Evolutionary conservation across 345 rosid species (phyloP).

Genomic region (Gynandropsis gynandra): DNA sequence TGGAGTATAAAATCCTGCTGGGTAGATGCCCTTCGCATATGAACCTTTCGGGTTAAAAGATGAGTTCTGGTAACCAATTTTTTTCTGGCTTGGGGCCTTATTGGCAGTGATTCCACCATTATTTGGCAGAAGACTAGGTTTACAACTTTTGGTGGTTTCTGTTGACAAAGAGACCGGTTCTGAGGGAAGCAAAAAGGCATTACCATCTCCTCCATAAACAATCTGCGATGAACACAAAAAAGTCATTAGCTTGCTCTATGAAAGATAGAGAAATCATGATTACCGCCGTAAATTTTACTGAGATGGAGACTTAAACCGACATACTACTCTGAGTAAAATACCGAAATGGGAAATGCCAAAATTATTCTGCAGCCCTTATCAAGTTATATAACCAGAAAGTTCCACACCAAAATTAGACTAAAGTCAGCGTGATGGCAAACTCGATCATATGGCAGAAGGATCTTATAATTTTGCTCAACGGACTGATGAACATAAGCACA

Average conservation of each 20-base stretch:
- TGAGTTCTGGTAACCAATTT: slow-evolving; percentile 36
- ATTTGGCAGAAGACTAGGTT: slow-evolving; percentile 21
- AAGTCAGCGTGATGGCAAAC: slow-evolving; percentile 24
- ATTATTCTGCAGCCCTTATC: slow-evolving; percentile 23
- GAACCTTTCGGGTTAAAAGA: slow-evolving; percentile 33
- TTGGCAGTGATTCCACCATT: slow-evolving; percentile 31
- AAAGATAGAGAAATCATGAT: neutral
- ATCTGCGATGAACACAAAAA: slow-evolving; percentile 26
- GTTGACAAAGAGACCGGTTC: neutral
- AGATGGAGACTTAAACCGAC: slow-evolving; percentile 24
- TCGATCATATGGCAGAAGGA: neutral
- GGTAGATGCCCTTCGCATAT: slow-evolving; percentile 31
- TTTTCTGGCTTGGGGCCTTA: slow-evolving; percentile 31
- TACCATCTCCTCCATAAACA: slow-evolving; percentile 16
- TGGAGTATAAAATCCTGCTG: slow-evolving; percentile 28
- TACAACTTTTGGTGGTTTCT: slow-evolving; percentile 25
- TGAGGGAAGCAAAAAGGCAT: slow-evolving; percentile 2
- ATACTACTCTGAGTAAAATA: slow-evolving; percentile 32
- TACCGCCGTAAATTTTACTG: too few species aligned
- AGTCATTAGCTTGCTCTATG: neutral
- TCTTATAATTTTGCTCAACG: slow-evolving; percentile 39
- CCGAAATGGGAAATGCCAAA: slow-evolving; percentile 26
- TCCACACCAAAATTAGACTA: slow-evolving; percentile 45
- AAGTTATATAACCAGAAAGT: slow-evolving; percentile 9
- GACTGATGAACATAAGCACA: slow-evolving; percentile 23